Conservation (phyloP, 2,329 filamentous ascomycete species). For the Colletotrichum noveboracense region DNA sequence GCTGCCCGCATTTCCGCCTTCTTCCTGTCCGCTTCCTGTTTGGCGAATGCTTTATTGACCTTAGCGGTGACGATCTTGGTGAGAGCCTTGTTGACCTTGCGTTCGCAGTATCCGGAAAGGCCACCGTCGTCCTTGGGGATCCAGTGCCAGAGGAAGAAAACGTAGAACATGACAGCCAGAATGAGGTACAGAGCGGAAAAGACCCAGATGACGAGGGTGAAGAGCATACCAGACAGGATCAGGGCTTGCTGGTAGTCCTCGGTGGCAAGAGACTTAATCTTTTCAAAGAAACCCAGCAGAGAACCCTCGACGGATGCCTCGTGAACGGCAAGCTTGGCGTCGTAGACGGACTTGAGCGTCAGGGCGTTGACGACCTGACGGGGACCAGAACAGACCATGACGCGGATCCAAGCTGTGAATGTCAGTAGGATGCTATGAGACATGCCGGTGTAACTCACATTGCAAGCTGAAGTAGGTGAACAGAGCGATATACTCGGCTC, state of each 20-base stretch:
- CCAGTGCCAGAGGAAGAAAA: constrained; percentile 91
- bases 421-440: constrained; percentile 11
- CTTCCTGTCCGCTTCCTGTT: constrained; percentile 69
- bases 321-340: constrained; percentile 69
- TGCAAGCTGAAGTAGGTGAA: constrained; percentile 87
- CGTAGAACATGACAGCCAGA: constrained; percentile 78
- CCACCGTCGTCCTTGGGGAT: constrained; percentile 84
- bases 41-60: constrained; percentile 86
- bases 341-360: constrained; percentile 85
- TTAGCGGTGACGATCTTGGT: constrained; percentile 85
- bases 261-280: constrained; percentile 75
- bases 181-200: constrained; percentile 79
- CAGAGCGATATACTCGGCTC: constrained; percentile 86
- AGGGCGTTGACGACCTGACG: constrained; percentile 90
- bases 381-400: constrained; percentile 89
- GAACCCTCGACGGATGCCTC: constrained; percentile 61
- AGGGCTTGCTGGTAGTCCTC: constrained; percentile 79
- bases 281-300: constrained; percentile 80
- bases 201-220: constrained; percentile 89
- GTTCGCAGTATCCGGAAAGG: constrained; percentile 83
- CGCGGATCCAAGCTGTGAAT: constrained; percentile 77
- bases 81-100: constrained; percentile 87
- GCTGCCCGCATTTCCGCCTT: constrained; percentile 56
- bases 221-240: constrained; percentile 89
- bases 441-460: constrained; percentile 45